phyloP scores from a whole-genome alignment of 2,329 filamentous ascomycete species.

The Paecilomyces sp. region DNA sequence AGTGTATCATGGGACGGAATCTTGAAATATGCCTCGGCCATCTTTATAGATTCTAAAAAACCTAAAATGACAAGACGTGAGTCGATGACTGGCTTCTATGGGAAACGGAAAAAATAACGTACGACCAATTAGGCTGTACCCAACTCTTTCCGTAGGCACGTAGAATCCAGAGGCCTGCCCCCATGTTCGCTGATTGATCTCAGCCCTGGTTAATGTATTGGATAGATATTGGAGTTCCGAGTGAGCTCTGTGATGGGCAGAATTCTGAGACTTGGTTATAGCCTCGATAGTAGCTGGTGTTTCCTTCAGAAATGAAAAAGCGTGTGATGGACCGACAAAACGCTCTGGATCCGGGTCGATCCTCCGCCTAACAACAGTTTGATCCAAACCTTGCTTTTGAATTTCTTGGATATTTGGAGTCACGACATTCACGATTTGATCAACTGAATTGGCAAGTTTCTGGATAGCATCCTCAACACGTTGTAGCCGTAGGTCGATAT shows the following conservation, averaged over 20 bases:
- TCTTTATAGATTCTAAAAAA: background rate
- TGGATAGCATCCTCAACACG: background rate
- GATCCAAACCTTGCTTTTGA: background rate
- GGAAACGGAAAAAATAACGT: background rate
- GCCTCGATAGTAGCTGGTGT: background rate
- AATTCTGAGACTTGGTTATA: background rate
- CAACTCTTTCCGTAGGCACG: background rate
- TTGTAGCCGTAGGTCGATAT: background rate
- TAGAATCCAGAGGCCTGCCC: background rate
- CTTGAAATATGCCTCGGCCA: background rate
- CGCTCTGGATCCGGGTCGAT: background rate
- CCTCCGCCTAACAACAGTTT: background rate
- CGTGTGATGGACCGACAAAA: background rate
- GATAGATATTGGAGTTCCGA: background rate
- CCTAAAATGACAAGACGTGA: background rate
- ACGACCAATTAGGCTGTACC: background rate
- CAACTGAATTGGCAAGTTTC: background rate
- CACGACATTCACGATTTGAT: background rate
- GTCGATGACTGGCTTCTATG: background rate
- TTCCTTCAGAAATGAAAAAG: slow-evolving; percentile 1
- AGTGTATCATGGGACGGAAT: background rate
- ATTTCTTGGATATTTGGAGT: background rate
- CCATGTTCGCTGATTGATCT: background rate
- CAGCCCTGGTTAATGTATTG: background rate
- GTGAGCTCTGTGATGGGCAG: background rate